Conservation (phyloP, 345 rosid genomes). For the Brassica carinata region DNA sequence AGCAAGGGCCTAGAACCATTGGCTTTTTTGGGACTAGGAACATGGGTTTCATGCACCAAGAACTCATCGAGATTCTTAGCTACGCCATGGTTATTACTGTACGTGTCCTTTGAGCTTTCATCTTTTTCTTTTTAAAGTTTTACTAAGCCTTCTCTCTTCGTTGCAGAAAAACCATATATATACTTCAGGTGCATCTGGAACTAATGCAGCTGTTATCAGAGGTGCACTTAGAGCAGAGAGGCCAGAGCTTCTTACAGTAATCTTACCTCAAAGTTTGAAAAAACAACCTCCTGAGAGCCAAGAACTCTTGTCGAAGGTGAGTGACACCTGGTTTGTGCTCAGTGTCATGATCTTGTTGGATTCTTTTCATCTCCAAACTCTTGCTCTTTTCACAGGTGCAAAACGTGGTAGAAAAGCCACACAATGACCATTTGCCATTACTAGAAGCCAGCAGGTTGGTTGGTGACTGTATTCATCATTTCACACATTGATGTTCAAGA, state of each 20-base stretch:
- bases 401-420: conserved; percentile 82
- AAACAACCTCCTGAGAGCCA: conserved; percentile 98
- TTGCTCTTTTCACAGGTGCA: conserved; percentile 50
- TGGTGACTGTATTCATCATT: background rate
- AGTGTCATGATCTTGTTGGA: background rate
- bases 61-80: conserved; percentile 97
- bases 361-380: conserved; percentile 1
- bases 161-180: conserved; percentile 97
- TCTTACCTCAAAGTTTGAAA: conserved; percentile 86
- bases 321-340: conserved; percentile 26
- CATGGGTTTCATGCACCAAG: conserved; percentile 99
- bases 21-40: conserved; percentile 97
- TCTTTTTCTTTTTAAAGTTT: background rate
- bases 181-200: conserved; percentile 98
- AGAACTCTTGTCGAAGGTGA: conserved; percentile 84
- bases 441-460: conserved; percentile 84
- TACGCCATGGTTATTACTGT: conserved; percentile 99
- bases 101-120: conserved; percentile 39
- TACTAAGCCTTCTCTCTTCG: conserved; percentile 14
- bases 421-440: conserved; percentile 75
- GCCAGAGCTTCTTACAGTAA: conserved; percentile 90
- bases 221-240: conserved; percentile 97
- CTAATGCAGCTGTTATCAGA: conserved; percentile 97
- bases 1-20: conserved; percentile 96
- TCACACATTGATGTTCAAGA: background rate